Percentiles rank a stretch among this genome's conserved stretches.
Evolutionary conservation across 1,284 basidiomycete genomes (phyloP).

Genomic region (Irpex lacteus): DNA sequence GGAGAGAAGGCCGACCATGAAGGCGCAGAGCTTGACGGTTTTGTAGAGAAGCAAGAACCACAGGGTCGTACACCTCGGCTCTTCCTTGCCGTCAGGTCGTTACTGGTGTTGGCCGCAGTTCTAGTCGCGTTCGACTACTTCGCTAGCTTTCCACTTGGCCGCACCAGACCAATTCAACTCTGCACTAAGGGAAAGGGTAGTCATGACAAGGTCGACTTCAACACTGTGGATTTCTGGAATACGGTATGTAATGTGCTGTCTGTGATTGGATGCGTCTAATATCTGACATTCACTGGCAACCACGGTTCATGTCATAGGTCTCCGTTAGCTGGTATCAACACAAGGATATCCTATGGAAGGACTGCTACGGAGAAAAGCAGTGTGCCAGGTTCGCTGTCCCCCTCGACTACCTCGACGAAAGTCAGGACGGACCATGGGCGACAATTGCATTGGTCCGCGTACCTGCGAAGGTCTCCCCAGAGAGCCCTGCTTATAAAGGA

Average conservation of each 20-base stretch:
- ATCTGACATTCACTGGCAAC: not conserved
- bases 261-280: not conserved
- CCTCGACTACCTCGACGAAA: conserved; percentile 24
- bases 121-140: not conserved
- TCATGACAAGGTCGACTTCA: not conserved
- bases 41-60: too few species aligned
- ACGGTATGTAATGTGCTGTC: not conserved
- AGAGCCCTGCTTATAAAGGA: conserved; percentile 25
- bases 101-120: not conserved
- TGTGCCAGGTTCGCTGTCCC: conserved; percentile 28
- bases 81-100: not conserved
- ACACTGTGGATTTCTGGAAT: not conserved
- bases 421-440: conserved; percentile 23
- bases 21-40: not conserved
- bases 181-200: not conserved
- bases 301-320: not conserved
- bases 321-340: not conserved
- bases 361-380: conserved; percentile 20
- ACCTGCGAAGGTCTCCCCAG: conserved; percentile 20
- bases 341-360: conserved; percentile 17
- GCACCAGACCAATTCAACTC: not conserved
- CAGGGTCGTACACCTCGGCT: not conserved
- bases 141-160: too few species aligned
- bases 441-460: conserved; percentile 28
- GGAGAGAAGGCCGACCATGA: not conserved